Percentiles rank a stretch among this genome's conserved stretches.
These are phyloP conservation scores for Trichoderma pleuroti DNA, from an alignment of 2,329 filamentous ascomycete species.

Conservation along the genomic window DNA sequence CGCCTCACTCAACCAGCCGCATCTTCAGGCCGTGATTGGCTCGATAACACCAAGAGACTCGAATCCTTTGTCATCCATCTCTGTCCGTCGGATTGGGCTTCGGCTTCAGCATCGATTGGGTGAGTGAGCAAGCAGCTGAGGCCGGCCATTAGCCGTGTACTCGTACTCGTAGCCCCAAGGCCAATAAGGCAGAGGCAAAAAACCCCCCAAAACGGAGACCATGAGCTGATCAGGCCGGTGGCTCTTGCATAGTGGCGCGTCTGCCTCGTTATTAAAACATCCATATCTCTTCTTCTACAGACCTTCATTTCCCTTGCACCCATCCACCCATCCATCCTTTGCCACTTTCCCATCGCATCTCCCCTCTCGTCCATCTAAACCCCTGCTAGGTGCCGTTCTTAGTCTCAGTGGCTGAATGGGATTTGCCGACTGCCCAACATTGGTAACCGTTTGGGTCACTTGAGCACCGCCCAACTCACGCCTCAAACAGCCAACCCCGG, in stretches of 20 bases:
- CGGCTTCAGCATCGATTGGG: neutral
- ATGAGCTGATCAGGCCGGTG: neutral
- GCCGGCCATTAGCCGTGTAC: slow-evolving; percentile 4
- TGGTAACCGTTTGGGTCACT: neutral
- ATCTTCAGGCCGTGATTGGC: neutral
- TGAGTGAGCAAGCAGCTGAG: slow-evolving; percentile 3
- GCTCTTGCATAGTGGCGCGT: neutral
- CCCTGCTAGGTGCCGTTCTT: neutral
- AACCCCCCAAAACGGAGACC: neutral
- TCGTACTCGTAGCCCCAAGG: neutral
- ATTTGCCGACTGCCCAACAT: neutral
- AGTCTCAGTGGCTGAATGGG: neutral
- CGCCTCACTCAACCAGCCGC: neutral
- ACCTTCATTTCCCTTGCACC: neutral
- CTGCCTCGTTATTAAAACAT: neutral
- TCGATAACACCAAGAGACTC: neutral
- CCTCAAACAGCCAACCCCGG: neutral
- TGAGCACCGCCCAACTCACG: slow-evolving; percentile 16
- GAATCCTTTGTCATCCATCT: neutral
- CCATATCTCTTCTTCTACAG: neutral
- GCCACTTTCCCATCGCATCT: neutral
- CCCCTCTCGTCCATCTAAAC: neutral
- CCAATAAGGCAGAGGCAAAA: neutral
- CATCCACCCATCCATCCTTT: neutral
- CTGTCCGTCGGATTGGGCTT: neutral